These are phyloP conservation scores for Ophiocytium majus DNA, from an alignment of 352 stramenopile species.

Conservation along the genomic window DNA sequence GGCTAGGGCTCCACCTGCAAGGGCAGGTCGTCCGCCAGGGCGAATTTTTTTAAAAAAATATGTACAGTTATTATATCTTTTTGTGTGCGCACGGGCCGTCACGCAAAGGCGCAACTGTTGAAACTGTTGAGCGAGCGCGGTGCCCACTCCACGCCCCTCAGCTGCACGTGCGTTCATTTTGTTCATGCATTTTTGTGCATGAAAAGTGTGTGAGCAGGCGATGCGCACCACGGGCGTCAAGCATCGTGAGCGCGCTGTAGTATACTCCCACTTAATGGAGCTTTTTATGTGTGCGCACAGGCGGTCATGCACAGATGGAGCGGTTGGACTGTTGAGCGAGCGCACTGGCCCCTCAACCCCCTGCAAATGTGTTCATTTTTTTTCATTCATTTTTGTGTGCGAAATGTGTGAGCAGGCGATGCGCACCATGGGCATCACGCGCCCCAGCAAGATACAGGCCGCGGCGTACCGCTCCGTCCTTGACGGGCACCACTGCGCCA, in stretches of 20 bases:
- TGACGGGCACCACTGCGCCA: conserved; percentile 47
- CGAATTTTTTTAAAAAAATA: too few relatives aligned
- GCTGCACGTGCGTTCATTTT: neutral
- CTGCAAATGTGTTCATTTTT: neutral
- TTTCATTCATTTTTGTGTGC: conserved; percentile 7
- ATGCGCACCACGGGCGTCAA: neutral
- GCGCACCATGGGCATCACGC: neutral
- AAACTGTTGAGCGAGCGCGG: neutral
- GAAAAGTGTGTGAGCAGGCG: too few relatives aligned
- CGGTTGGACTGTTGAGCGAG: too few relatives aligned
- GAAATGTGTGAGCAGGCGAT: too few relatives aligned
- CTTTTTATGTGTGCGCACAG: neutral
- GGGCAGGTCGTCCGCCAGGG: neutral
- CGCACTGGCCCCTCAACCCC: neutral
- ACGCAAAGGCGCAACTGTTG: too few relatives aligned
- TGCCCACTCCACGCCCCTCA: neutral
- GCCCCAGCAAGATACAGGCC: conserved; percentile 52
- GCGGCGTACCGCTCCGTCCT: conserved; percentile 54
- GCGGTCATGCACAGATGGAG: neutral
- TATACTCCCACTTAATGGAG: neutral
- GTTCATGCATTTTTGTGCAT: neutral
- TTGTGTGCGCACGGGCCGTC: neutral
- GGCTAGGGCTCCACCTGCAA: too few relatives aligned
- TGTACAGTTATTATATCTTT: conserved; percentile 16
- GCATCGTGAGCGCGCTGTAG: conserved; percentile 1